These are phyloP conservation scores for Macadamia tetraphylla DNA, from an alignment of 164 flowering plant genomes.

Conservation along the genomic window DNA sequence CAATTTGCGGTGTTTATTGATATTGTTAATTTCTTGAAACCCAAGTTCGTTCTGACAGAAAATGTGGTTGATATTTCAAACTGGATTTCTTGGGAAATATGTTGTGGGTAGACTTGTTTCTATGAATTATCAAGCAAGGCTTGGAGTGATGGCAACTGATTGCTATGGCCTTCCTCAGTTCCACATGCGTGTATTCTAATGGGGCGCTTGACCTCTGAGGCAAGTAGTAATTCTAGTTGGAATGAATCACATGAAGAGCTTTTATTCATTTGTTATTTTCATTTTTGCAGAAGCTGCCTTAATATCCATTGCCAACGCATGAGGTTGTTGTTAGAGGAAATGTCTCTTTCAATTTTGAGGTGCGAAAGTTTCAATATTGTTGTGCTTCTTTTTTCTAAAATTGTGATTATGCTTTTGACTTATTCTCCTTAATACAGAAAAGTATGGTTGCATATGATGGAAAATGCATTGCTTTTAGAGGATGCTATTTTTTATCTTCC, in stretches of 20 bases:
- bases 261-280: not conserved
- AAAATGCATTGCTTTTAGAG: slow-evolving; percentile 36
- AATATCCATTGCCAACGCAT: slow-evolving; percentile 77
- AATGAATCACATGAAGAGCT: not conserved
- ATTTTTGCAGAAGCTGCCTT: slow-evolving; percentile 56
- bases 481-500: slow-evolving; percentile 93
- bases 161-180: slow-evolving; percentile 82
- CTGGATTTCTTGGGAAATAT: slow-evolving; percentile 62
- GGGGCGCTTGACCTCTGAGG: slow-evolving; percentile 83
- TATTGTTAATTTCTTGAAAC: slow-evolving; percentile 58
- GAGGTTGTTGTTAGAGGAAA: slow-evolving; percentile 52
- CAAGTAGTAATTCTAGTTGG: not conserved
- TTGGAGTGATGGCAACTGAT: slow-evolving; percentile 88
- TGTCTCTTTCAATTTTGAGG: slow-evolving; percentile 61
- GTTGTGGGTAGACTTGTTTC: slow-evolving; percentile 57
- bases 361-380: slow-evolving; percentile 9
- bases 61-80: slow-evolving; percentile 75
- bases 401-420: not conserved
- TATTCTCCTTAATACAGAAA: slow-evolving; percentile 24
- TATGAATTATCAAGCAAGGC: slow-evolving; percentile 64
- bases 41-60: slow-evolving; percentile 72
- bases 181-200: slow-evolving; percentile 70
- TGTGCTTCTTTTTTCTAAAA: not conserved
- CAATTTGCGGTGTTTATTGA: slow-evolving; percentile 76
- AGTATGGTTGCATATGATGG: slow-evolving; percentile 42